Evolutionary conservation across 2,329 filamentous ascomycete genomes (phyloP).

Genomic region (Xylariaceae sp.): DNA sequence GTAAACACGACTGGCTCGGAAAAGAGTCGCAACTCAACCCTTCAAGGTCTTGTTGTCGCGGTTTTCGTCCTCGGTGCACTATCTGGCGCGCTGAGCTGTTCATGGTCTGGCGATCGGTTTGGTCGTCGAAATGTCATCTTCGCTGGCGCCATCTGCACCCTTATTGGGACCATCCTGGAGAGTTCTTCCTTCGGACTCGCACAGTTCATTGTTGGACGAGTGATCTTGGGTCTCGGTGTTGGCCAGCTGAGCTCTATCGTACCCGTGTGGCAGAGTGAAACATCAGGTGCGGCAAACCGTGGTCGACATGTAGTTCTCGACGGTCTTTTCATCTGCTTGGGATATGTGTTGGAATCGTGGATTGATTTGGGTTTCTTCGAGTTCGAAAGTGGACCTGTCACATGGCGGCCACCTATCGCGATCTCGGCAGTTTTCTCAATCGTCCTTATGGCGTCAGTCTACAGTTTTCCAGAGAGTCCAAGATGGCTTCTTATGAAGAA

Average conservation of each 20-base stretch:
- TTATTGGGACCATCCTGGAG: conserved; percentile 43
- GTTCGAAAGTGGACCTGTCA: conserved; percentile 24
- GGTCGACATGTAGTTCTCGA: conserved; percentile 41
- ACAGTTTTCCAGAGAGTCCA: conserved; percentile 36
- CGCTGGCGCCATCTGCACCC: conserved; percentile 36
- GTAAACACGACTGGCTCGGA: conserved; percentile 31
- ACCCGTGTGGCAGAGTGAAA: conserved; percentile 41
- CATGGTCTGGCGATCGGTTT: conserved; percentile 37
- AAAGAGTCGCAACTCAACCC: conserved; percentile 33
- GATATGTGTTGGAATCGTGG: conserved; percentile 42
- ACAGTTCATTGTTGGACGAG: conserved; percentile 42
- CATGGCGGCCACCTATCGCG: conserved; percentile 36
- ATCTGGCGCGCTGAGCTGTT: conserved; percentile 36
- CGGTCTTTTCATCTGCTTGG: conserved; percentile 36
- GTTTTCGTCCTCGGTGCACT: conserved; percentile 38
- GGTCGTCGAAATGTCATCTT: conserved; percentile 42
- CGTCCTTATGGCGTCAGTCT: conserved; percentile 30
- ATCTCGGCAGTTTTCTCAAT: conserved; percentile 32
- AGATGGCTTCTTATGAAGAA: conserved; percentile 35
- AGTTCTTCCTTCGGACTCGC: conserved; percentile 37
- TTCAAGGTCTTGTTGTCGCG: conserved; percentile 38
- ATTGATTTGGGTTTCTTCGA: conserved; percentile 45
- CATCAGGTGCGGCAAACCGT: conserved; percentile 38
- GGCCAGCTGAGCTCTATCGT: conserved; percentile 40
- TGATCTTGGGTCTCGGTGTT: conserved; percentile 39